phyloP scores from a whole-genome alignment of 768 basidiomycete species.

The Suillus alpinus region DNA sequence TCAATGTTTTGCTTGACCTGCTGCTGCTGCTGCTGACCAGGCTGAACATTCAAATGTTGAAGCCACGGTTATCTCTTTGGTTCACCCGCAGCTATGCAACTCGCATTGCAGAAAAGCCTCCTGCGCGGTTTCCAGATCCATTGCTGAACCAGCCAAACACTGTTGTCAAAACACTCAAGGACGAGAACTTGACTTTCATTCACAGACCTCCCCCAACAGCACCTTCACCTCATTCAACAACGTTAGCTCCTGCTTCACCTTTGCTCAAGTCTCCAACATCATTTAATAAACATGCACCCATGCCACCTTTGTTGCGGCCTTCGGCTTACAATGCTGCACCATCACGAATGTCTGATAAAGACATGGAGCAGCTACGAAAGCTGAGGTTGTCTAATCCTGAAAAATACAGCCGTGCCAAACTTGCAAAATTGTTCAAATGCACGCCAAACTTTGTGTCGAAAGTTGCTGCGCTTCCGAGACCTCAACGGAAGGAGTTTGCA shows the following conservation, averaged over 20 bases:
- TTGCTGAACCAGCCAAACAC: constrained; percentile 51
- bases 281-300: constrained; percentile 24
- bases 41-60: constrained; percentile 17
- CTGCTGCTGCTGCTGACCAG: background rate
- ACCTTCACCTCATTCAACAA: constrained; percentile 70
- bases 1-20: background rate
- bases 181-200: constrained; percentile 69
- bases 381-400: constrained; percentile 58
- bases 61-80: constrained; percentile 15
- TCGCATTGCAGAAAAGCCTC: constrained; percentile 36
- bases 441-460: constrained; percentile 63
- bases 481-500: constrained; percentile 42
- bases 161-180: constrained; percentile 45
- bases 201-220: constrained; percentile 82
- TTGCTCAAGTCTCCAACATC: constrained; percentile 46
- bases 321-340: constrained; percentile 31
- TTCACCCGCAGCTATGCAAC: constrained; percentile 41
- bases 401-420: constrained; percentile 56
- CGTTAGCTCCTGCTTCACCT: constrained; percentile 68
- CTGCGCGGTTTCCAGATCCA: constrained; percentile 59
- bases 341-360: constrained; percentile 47
- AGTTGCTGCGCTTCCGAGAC: constrained; percentile 59
- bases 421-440: constrained; percentile 79
- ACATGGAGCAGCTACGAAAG: constrained; percentile 52
- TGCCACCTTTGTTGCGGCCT: constrained; percentile 50